phyloP scores from a whole-genome alignment of 768 basidiomycete species.

The Wakefieldia striispora region DNA sequence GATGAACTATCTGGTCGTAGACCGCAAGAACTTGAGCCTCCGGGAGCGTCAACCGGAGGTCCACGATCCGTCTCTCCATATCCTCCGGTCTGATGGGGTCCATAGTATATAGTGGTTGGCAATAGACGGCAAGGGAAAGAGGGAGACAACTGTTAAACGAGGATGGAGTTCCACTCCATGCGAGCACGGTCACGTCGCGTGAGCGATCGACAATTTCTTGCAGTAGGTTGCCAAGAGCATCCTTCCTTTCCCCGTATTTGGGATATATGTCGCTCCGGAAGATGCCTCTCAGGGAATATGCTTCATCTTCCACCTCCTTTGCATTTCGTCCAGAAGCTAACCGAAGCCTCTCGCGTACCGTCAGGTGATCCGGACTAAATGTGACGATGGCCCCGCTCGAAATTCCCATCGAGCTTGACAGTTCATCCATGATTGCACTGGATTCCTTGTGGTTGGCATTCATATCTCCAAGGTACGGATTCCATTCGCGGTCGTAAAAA shows the following conservation, averaged over 20 bases:
- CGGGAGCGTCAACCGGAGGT: neutral
- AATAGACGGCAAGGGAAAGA: neutral
- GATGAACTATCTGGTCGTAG: neutral
- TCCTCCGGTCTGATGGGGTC: neutral
- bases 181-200: neutral
- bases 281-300: slow-evolving; percentile 1
- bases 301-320: neutral
- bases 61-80: neutral
- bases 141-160: slow-evolving; percentile 1
- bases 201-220: neutral
- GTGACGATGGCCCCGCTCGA: neutral
- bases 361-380: neutral
- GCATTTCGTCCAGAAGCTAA: slow-evolving; percentile 1
- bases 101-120: neutral
- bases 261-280: neutral
- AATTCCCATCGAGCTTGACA: neutral
- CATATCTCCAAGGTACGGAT: slow-evolving; percentile 1
- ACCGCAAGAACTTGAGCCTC: neutral
- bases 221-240: neutral
- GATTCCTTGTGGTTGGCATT: slow-evolving; percentile 1
- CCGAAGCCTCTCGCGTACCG: neutral
- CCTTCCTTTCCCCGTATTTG: neutral
- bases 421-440: slow-evolving; percentile 1
- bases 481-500: slow-evolving; percentile 6
- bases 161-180: neutral